Evolutionary conservation across 2,329 filamentous ascomycete species (phyloP).

Genomic region (Magnaporthiopsis incrustans): DNA sequence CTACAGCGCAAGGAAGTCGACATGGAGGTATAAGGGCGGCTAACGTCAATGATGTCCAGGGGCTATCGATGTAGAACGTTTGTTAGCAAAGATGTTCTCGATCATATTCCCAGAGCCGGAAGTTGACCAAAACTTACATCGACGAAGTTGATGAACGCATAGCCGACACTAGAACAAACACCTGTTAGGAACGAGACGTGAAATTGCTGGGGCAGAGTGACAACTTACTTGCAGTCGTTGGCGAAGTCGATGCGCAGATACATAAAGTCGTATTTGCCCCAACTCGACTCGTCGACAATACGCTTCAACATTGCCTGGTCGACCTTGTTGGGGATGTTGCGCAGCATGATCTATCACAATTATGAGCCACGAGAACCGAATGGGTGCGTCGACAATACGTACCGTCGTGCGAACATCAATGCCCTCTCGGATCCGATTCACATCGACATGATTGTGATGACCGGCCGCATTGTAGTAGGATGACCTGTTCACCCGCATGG

Average conservation of each 20-base stretch:
- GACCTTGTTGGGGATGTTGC: conserved; percentile 90
- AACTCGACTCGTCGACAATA: conserved; percentile 70
- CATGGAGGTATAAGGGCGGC: conserved; percentile 18
- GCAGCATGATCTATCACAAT: conserved; percentile 68
- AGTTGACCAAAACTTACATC: conserved; percentile 46
- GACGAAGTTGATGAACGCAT: conserved; percentile 93
- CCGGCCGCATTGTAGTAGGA: conserved; percentile 38
- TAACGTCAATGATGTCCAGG: conserved; percentile 62
- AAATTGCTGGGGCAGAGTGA: neutral
- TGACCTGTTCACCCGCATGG: conserved; percentile 35
- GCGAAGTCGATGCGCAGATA: conserved; percentile 87
- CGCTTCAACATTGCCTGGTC: conserved; percentile 68
- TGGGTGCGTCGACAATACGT: conserved; percentile 22
- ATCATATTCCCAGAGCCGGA: neutral
- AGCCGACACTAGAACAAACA: conserved; percentile 66
- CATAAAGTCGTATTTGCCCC: conserved; percentile 86
- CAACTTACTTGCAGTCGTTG: conserved; percentile 71
- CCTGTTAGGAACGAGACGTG: neutral
- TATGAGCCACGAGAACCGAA: neutral
- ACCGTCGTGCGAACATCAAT: conserved; percentile 70
- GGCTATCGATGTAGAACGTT: conserved; percentile 37
- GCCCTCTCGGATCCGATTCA: conserved; percentile 52
- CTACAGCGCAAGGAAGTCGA: neutral
- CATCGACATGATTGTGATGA: conserved; percentile 56
- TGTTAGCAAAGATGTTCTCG: conserved; percentile 26